Evolutionary conservation across 2,329 filamentous ascomycete species (phyloP), one percentile per base, ranked within the genome.

Genomic region (Lanzia echinophila): DNA sequence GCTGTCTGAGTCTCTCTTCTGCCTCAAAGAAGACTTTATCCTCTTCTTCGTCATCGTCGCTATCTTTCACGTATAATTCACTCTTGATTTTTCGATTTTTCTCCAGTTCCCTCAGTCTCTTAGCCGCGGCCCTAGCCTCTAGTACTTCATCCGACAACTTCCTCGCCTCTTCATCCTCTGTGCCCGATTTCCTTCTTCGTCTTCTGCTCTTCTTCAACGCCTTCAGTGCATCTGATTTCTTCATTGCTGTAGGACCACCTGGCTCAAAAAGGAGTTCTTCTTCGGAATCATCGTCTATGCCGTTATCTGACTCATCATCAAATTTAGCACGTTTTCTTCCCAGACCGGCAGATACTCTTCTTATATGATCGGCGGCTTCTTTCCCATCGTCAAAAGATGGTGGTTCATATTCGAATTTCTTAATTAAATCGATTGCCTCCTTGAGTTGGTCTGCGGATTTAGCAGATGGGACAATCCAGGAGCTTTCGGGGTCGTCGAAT

Each of bases 31-130:
- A 96, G 19, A 80, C 82, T 20, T 68, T 74, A 70, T 88, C 81
- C 54, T 82, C 80, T 45, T 90, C 89, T 33, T 79, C 83, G 64
- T 96, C 90, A 50, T 97, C 94, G 67, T 97, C 94, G 61, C 87
- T 90, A 36, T 86, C 84, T 55, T 86, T 81, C 48, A 99, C 87
- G 63, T 84, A 92, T 38, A 92, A 71, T 22, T 85, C 84, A 63
- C 88, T 95, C 75, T 96, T 97, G 72, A 94, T 87, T 67, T 86
- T 87, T 32, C 76, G 75, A 47, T 83, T 78, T 70, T 90, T 90
- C 64, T 91, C 89, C n/a, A 81, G 73, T 60, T 95, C 84, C 60
- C 81, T 86, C 50, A 84, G 76, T 12, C 78, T 76, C 12, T 83
- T 82, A 53, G 79, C 79, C 60, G 81, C 82, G 32, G 79, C 75